Evolutionary conservation across 805 yeast species (phyloP), one percentile per base, ranked within the genome.

Genomic region (Cyberlindnera nakhonratchasimensis): DNA sequence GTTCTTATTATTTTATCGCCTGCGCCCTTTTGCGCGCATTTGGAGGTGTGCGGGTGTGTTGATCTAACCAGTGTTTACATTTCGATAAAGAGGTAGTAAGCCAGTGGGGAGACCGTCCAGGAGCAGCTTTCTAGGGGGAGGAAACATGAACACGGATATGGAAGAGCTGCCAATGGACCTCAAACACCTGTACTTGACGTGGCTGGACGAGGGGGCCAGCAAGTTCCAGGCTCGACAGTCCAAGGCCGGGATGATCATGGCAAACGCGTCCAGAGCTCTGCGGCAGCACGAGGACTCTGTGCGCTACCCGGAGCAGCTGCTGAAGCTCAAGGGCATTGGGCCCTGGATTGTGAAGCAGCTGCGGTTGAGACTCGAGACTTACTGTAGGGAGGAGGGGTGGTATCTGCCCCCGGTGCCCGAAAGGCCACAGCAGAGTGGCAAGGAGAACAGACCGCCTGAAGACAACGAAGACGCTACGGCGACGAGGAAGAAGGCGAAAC

Each of bases 241-340:
- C 18, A 80, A 79, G 45, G 57, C 74, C 11, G 79, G 76, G 0
- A 53, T 71, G 36, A 71, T 77, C 0, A 80, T 80, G 53, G 62
- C 65, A 39, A 70, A 71, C 47, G 95, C 95, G 0, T 57, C 74
- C 38, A 77, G 70, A 21, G 69, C 74, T 24, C 55, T 89, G 20
- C 58, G 65, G 33, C 64, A 64, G 3, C 66, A 69, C 39, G 73
- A 73, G 0, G 69, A 61, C 0, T 64, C 67, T 11, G 70, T 86
- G 20, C 53, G 57, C 14, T 19, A 20, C 30, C 25, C 93, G 1
- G 63, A 65, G 22, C 80, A 85, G 40, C 65, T 91, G 34, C 61
- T 62, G 12, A 69, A 71, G 51, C 68, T 91, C 31, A 80, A 74
- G 45, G 84, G 69, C 37, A 71, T 91, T 25, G 98, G 98, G 1